phyloP scores from a whole-genome alignment of 1,284 basidiomycete genomes.

The Chiua sp. region DNA sequence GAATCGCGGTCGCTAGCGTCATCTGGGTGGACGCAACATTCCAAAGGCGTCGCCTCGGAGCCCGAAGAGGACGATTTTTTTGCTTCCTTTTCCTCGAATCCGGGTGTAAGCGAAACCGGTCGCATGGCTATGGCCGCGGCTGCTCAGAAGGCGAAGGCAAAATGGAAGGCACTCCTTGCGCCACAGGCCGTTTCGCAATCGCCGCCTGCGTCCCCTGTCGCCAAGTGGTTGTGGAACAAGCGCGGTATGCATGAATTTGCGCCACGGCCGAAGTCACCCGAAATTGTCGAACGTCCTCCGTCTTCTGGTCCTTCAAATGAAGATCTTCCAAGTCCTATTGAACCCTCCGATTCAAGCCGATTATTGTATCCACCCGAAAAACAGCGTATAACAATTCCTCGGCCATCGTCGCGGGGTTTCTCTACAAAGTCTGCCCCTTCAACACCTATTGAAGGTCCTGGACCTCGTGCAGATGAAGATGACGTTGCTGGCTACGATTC shows the following conservation, averaged over 20 bases:
- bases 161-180: slow-evolving; percentile 57
- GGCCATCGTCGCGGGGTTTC: slow-evolving; percentile 44
- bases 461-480: slow-evolving; percentile 41
- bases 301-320: slow-evolving; percentile 30
- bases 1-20: slow-evolving; percentile 60
- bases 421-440: slow-evolving; percentile 43
- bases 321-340: slow-evolving; percentile 33
- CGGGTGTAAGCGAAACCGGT: slow-evolving; percentile 35
- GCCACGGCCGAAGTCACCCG: slow-evolving; percentile 25
- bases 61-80: slow-evolving; percentile 51
- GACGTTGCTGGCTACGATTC: slow-evolving; percentile 76
- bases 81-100: slow-evolving; percentile 27
- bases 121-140: slow-evolving; percentile 49
- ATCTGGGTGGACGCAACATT: slow-evolving; percentile 54
- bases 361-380: slow-evolving; percentile 31
- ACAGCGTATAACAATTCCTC: slow-evolving; percentile 40
- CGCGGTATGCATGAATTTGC: slow-evolving; percentile 16
- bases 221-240: slow-evolving; percentile 37
- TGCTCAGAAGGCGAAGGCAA: slow-evolving; percentile 64
- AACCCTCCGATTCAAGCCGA: slow-evolving; percentile 12
- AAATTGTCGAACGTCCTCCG: slow-evolving; percentile 29
- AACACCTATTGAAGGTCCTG: slow-evolving; percentile 41
- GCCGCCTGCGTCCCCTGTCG: slow-evolving; percentile 38
- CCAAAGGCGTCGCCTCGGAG: slow-evolving; percentile 44
- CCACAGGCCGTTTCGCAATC: slow-evolving; percentile 35